Percentiles rank a stretch among this genome's conserved stretches.
Evolutionary conservation across 495 filamentous ascomycete species (phyloP).

Genomic region (Neurospora sp.): DNA sequence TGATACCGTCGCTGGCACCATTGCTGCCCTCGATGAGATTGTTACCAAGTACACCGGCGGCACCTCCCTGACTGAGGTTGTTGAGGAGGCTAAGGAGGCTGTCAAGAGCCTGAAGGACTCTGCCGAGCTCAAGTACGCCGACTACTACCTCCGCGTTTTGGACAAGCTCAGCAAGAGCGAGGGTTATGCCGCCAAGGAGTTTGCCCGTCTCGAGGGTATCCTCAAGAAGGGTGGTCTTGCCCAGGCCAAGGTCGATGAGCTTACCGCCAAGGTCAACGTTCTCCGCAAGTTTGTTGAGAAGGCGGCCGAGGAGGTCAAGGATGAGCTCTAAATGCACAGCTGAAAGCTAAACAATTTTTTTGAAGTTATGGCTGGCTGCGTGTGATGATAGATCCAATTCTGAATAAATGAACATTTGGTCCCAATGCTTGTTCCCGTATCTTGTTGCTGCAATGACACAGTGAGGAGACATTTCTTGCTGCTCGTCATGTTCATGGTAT

Average conservation of each 20-base stretch:
- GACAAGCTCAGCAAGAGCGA: slow-evolving; percentile 69
- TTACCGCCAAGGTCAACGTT: slow-evolving; percentile 80
- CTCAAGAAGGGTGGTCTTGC: slow-evolving; percentile 78
- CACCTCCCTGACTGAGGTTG: slow-evolving; percentile 44
- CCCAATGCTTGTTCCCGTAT: neutral
- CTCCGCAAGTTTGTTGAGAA: slow-evolving; percentile 61
- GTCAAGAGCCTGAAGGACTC: slow-evolving; percentile 54
- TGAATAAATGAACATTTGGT: neutral
- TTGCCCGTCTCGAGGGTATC: slow-evolving; percentile 67
- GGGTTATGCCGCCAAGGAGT: slow-evolving; percentile 77
- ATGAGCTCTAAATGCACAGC: slow-evolving; percentile 53
- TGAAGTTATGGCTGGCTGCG: neutral
- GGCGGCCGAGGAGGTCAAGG: slow-evolving; percentile 37
- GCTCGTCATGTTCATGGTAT: neutral
- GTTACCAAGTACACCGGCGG: slow-evolving; percentile 56
- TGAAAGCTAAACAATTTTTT: neutral
- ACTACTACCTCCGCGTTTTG: slow-evolving; percentile 88
- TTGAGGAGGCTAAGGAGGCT: slow-evolving; percentile 57
- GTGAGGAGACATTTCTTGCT: neutral
- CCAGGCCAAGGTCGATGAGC: slow-evolving; percentile 79
- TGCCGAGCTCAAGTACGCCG: slow-evolving; percentile 59
- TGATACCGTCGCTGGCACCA: slow-evolving; percentile 68
- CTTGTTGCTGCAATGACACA: neutral
- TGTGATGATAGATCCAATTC: neutral
- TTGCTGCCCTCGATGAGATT: slow-evolving; percentile 64